Evolutionary conservation across 192 early-diverging fungal genomes (phyloP).

Genomic region (Entomortierella parvispora): DNA sequence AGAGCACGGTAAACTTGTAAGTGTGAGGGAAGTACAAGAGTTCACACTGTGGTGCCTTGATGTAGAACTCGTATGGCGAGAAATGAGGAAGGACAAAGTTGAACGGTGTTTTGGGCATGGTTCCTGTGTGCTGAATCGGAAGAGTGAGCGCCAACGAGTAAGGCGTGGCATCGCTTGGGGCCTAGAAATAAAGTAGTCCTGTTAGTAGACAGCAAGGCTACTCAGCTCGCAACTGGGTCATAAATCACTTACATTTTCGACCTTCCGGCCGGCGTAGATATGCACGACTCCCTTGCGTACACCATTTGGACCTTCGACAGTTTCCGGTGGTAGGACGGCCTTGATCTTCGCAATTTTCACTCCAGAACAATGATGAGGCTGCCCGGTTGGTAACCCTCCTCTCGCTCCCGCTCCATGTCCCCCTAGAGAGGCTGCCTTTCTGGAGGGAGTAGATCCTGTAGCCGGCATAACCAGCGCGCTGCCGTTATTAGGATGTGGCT

Average conservation of each 20-base stretch:
- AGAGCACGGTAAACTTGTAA: conserved; percentile 55
- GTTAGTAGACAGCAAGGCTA: no score
- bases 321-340: conserved; percentile 56
- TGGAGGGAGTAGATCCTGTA: no score
- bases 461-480: no score
- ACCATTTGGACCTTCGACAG: conserved; percentile 26
- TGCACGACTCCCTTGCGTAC: conserved; percentile 53
- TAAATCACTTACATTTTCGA: conserved; percentile 39
- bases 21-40: conserved; percentile 56
- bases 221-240: no score
- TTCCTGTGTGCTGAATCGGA: conserved; percentile 41
- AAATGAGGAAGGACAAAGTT: conserved; percentile 56
- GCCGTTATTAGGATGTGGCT: not conserved
- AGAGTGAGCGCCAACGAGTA: conserved; percentile 54
- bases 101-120: conserved; percentile 40
- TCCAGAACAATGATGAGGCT: conserved; percentile 28
- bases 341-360: conserved; percentile 59
- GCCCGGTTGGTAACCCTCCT: not conserved
- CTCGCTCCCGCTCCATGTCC: no score
- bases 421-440: no score
- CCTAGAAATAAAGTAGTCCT: conserved; percentile 1
- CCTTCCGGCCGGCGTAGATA: conserved; percentile 55
- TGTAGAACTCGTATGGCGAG: conserved; percentile 57
- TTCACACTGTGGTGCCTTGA: conserved; percentile 60
- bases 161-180: conserved; percentile 30